Evolutionary conservation across 345 rosid species (phyloP), one percentile per base, ranked within the genome.

Genomic region (Dimocarpus longan): DNA sequence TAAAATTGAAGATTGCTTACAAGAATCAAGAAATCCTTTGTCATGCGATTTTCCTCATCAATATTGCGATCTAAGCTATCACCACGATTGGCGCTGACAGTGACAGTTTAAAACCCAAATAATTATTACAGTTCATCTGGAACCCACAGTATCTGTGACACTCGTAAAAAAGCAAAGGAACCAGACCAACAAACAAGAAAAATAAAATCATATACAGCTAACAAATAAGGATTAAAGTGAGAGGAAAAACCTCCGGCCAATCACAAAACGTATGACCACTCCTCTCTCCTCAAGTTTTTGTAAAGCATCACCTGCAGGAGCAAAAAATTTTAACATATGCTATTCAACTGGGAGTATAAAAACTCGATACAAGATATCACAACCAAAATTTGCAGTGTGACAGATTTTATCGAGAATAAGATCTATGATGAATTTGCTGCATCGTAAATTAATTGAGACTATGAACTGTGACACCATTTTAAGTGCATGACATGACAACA

Each of bases 1-100:
- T 16, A 68, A 26, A 59, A 77, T 22, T 13, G 72, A 84, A 80
- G 75, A 76, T 69, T 70, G 80, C 98, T 85, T 89, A 93, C 98
- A 80, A 96, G 95, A 82, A 94, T 93, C 78, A 94, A 70, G 87
- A 96, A 93, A 86, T 96, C 98, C 80, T 88, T 91, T 54, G 89
- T 93, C 32, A 75, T 9, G 42, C 74, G 84, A 81, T 91, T 90
- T 85, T 96, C 99, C 54, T 87, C 91, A 44, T 91, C 92, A 48
- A 96, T 92, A 71, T 86, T 91, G 70, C 95, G 93, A 83, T 94
- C 98, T 77, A 96, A 83, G 89, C 99, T 96, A 88, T 96, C 98
- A 63, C 98, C 99, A 62, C 95, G 93, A 81, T 94, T 96, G 76
- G 97, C 85, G 85, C 99, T 96, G 93, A 82, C 82, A 84, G 73